These are phyloP conservation scores for Ceratocystis smalleyi DNA, from an alignment of 2,329 filamentous ascomycete species.

Conservation along the genomic window DNA sequence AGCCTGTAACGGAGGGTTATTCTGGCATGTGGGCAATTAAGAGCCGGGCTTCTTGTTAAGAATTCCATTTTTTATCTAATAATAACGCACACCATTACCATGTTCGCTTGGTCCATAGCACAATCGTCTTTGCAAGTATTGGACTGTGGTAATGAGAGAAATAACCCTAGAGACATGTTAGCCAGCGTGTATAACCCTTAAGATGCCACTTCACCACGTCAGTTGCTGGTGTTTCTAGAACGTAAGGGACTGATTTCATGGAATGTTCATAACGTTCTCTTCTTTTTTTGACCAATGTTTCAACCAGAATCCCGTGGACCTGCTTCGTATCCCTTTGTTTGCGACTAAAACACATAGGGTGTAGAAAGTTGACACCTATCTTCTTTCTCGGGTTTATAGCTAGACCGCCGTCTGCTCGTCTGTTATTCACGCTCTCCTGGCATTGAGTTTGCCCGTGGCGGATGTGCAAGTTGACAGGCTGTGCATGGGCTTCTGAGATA, in stretches of 20 bases:
- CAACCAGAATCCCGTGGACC: not conserved
- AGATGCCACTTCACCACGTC: not conserved
- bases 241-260: not conserved
- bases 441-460: not conserved
- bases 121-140: no score
- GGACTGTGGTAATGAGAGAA: no score
- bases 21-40: no score
- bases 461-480: not conserved
- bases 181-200: no score
- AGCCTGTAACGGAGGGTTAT: no score
- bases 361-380: no score
- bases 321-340: not conserved
- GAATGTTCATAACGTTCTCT: not conserved
- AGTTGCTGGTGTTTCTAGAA: not conserved
- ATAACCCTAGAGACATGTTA: no score
- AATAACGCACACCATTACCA: no score
- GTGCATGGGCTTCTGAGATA: not conserved
- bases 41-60: no score
- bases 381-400: no score
- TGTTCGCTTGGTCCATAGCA: no score
- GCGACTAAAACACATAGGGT: not conserved
- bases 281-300: not conserved
- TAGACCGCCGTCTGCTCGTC: not conserved
- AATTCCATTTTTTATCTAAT: no score
- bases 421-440: not conserved